Conservation (phyloP, 768 basidiomycete genomes). For the Cubamyces sp. region DNA sequence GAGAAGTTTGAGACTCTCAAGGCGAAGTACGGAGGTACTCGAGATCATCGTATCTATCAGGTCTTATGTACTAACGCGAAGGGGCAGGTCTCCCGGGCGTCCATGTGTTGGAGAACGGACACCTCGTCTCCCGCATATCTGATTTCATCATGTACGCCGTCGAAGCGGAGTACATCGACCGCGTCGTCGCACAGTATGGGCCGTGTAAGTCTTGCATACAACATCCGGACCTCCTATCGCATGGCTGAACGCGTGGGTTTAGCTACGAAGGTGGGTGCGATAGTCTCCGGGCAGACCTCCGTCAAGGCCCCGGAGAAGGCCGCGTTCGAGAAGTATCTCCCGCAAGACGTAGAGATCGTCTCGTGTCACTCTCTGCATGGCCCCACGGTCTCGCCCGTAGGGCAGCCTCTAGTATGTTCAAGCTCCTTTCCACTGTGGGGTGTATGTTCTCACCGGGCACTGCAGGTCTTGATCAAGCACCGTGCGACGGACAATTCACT, state of each 20-base stretch:
- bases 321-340: slow-evolving; percentile 90
- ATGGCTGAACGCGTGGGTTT: background rate
- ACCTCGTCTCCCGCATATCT: slow-evolving; percentile 83
- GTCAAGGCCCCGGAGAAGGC: slow-evolving; percentile 92
- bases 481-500: slow-evolving; percentile 78
- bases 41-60: background rate
- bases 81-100: slow-evolving; percentile 60
- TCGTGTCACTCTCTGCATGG: slow-evolving; percentile 96
- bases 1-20: slow-evolving; percentile 68
- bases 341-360: slow-evolving; percentile 83
- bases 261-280: slow-evolving; percentile 92
- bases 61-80: background rate
- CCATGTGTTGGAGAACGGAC: slow-evolving; percentile 75
- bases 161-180: slow-evolving; percentile 85
- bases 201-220: slow-evolving; percentile 67
- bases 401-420: slow-evolving; percentile 79
- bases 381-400: slow-evolving; percentile 82
- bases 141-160: slow-evolving; percentile 97
- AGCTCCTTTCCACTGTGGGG: background rate
- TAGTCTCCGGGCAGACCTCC: slow-evolving; percentile 95
- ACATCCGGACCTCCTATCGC: background rate
- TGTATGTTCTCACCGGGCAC: background rate
- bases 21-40: slow-evolving; percentile 60
- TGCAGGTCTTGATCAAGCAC: slow-evolving; percentile 86
- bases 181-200: slow-evolving; percentile 86